Evolutionary conservation across 73 alveolate genomes (phyloP), one percentile per base, ranked within the genome.

Genomic region (Paraurostyla sp.): DNA sequence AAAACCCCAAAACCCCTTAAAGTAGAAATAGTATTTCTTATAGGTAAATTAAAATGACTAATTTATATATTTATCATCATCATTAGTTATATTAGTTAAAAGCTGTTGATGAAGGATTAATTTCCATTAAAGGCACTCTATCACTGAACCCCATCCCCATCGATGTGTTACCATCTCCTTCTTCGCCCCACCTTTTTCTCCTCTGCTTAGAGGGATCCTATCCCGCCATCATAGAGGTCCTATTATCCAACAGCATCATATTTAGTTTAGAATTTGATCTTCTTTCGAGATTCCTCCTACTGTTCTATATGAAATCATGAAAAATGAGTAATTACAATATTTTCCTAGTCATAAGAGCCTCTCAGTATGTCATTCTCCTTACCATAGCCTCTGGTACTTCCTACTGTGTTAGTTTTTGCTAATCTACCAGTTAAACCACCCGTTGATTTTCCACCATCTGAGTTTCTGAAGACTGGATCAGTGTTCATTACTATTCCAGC

Each of bases 221-320:
- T 35, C 69, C 69, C 69, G 38, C 23, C 69, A 52, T 52, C 33
- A 52, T 52, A 6, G 69, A 52, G 23, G 13, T 20, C 23, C 69
- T 9, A 9, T 52, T 6, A 52, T 20, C 33, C 23, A 52, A 20
- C 13, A 6, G 38, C 23, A 18, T 45, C 18, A 45, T 13, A 45
- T 20, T 20, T 52, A 4, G 69, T 18, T 52, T n/a, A 13, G 23
- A 13, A n/a, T n/a, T n/a, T n/a, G n/a, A n/a, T n/a, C n/a, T n/a
- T 52, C 23, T 52, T 9, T 52, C 69, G 9, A 52, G 33, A n/a
- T n/a, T n/a, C 69, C 69, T 52, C 69, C 69, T 52, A 52, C 69
- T 52, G 23, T 52, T 52, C 69, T 52, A 52, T 45, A 9, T 35
- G 13, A 18, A 52, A 25, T 18, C 23, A 18, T 20, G 13, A 11